A percentile compares a stretch with the other conserved stretches of the same genome.
phyloP scores from a whole-genome alignment of 2,329 filamentous ascomycete species.

The Aspergillus costaricaensis region DNA sequence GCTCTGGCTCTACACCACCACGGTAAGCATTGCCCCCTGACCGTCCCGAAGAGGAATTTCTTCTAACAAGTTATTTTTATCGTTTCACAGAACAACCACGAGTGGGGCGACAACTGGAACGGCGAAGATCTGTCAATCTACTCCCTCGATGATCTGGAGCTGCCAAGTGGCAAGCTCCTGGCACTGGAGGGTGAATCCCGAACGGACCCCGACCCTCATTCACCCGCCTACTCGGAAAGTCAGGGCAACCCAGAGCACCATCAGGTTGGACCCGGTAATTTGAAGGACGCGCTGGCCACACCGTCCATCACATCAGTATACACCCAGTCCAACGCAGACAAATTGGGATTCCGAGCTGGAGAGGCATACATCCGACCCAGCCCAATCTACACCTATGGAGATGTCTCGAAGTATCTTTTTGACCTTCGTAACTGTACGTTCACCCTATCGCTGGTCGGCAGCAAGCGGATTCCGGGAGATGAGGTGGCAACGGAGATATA shows the following conservation, averaged over 20 bases:
- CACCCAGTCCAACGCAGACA: constrained; percentile 60
- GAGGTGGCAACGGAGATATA: constrained; percentile 77
- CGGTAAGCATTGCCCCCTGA: constrained; percentile 49
- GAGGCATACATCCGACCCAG: constrained; percentile 90
- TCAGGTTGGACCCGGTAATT: constrained; percentile 71
- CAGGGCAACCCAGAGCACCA: constrained; percentile 44
- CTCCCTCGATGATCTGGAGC: constrained; percentile 74
- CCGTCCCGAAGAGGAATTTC: neutral
- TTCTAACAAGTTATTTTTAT: neutral
- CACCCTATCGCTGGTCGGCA: constrained; percentile 67
- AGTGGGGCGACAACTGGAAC: constrained; percentile 93
- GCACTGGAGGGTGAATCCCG: constrained; percentile 42
- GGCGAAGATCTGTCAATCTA: constrained; percentile 93
- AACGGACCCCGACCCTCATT: constrained; percentile 41
- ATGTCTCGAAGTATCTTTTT: constrained; percentile 72
- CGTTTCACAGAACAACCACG: constrained; percentile 70
- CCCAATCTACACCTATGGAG: constrained; percentile 73
- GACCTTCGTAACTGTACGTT: constrained; percentile 80
- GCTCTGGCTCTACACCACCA: constrained; percentile 80
- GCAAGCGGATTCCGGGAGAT: constrained; percentile 58
- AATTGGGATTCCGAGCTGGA: constrained; percentile 78
- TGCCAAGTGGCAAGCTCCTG: constrained; percentile 40
- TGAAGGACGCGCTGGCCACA: constrained; percentile 68
- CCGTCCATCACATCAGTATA: constrained; percentile 59
- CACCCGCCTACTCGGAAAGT: constrained; percentile 58